These are phyloP conservation scores for Sphaerulina populicola DNA, from an alignment of 2,329 filamentous ascomycete species.

Conservation along the genomic window DNA sequence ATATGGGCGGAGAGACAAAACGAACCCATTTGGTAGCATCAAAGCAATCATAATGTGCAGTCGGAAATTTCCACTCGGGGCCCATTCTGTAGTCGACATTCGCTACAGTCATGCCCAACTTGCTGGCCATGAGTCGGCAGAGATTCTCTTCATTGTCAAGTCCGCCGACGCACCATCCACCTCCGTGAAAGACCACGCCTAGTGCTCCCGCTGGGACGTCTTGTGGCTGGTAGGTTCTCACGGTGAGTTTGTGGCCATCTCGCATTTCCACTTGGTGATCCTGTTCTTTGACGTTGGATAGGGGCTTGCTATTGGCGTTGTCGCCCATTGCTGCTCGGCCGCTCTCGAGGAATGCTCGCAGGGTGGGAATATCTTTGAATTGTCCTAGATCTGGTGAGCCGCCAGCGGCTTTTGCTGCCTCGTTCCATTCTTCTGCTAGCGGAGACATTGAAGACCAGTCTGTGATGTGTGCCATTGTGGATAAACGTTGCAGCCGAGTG, in stretches of 20 bases:
- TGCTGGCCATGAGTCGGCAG: constrained; percentile 35
- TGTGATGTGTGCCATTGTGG: constrained; percentile 24
- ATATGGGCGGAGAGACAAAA: neutral
- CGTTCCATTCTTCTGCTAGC: constrained; percentile 24
- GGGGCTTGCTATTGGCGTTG: neutral
- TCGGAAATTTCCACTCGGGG: constrained; percentile 46
- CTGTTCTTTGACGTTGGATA: constrained; percentile 34
- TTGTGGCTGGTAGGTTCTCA: constrained; percentile 25
- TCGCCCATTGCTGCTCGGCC: neutral
- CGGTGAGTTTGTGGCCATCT: constrained; percentile 32
- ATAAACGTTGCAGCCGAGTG: neutral
- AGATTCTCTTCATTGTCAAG: constrained; percentile 38
- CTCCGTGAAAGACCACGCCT: constrained; percentile 39
- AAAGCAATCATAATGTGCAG: constrained; percentile 42
- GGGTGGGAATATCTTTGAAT: constrained; percentile 20
- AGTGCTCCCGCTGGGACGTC: constrained; percentile 22
- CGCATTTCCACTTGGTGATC: constrained; percentile 30
- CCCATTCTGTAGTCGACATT: constrained; percentile 47
- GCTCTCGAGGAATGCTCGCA: constrained; percentile 19
- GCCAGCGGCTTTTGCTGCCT: constrained; percentile 16
- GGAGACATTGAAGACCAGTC: constrained; percentile 24
- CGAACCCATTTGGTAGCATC: constrained; percentile 40
- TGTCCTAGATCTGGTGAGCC: constrained; percentile 24
- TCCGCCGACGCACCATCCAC: constrained; percentile 41
- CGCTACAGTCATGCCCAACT: constrained; percentile 38